Evolutionary conservation across 2,329 filamentous ascomycete species (phyloP), one percentile per base, ranked within the genome.

Genomic region (Sporothrix protearum): DNA sequence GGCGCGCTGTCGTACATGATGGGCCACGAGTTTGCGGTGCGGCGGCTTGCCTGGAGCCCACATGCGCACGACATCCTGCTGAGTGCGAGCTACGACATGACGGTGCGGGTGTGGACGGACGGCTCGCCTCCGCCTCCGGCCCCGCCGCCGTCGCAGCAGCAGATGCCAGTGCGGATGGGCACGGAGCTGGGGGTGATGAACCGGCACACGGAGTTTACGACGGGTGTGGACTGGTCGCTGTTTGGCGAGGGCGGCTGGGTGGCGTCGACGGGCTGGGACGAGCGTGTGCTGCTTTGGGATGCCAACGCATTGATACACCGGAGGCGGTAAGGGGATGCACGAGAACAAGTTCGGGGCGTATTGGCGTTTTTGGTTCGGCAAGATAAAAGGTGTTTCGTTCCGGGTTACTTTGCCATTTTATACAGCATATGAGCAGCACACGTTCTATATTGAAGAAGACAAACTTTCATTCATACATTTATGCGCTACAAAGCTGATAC

Each of bases 71-170:
- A 98, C 79, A 87, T 97, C 10, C 81, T 99, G 55, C 85, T 97
- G 55, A 96, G 90, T 76, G 95, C 92, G 1, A 96, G 94, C 78
- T 99, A 99, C 80, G 96, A 99, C 81, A 99, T 99, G 96, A 97
- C 93, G 6, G 96, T 96, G 76, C 88, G 96, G 42, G 85, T 97
- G 67, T 99, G 96, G 96, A 93, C 90, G 12, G 96, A 98, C 78
- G 92, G 83, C 5, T 85, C 84, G 2, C 79, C 80, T 4, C 80
- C 77, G 51, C 69, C 73, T 8, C 71, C 67, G 25, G 53, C 70
- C 16, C 73, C 72, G 59, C 67, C 71, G 22, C 45, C 69, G 28
- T 79, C 68, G 79, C 74, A 76, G 69, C 51, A 51, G 28, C 70
- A 45, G 42, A 30, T 75, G 12, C 77, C 81, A 0, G 80, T 83